Evolutionary conservation across 768 basidiomycete species (phyloP), one percentile per base, ranked within the genome.

Genomic region (Mycena pura): DNA sequence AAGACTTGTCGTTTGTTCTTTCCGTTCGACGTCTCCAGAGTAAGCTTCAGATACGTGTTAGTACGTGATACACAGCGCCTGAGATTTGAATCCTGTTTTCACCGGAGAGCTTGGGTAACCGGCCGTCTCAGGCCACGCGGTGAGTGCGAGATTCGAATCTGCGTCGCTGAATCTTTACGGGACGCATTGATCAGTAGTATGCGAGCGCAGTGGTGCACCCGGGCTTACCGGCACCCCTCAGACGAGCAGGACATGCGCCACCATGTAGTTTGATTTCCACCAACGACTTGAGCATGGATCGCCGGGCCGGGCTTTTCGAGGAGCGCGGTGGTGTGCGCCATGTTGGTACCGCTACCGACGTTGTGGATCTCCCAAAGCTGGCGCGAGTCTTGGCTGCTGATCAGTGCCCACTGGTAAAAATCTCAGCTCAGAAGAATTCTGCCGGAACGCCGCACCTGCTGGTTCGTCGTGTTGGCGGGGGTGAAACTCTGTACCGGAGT

Each of bases 401-500:
- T 41, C 5, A 58, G 1, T 19, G 31, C 48, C 57, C 57, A 58
- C 57, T 58, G 31, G 11, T 1, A 21, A 19, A 54, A 17, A 22
- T 34, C n/a, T n/a, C n/a, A n/a, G n/a, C n/a, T n/a, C n/a, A n/a
- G 2, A 19, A 4, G 3, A 31, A 41, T 13, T 2, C 17, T 15
- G 31, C 2, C 25, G 6, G 19, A 14, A 7, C 2, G 19, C 22
- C 27, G 7, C 31, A 34, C 57, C 39, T 58, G 9, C 40, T 58
- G 48, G 31, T 50, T 58, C 17, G 15, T 50, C 6, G 57, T 44
- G 17, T 58, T 44, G 15, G 57, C 24, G 5, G 46, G 21, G 21
- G 47, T 27, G 22, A 50, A 50, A n/a, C 57, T 58, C 40, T 58
- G 57, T 3, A 58, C 40, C 4, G 57, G 57, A 6, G 57, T 58